phyloP scores from a whole-genome alignment of 116 monocot genomes.

The Iris pallida region DNA sequence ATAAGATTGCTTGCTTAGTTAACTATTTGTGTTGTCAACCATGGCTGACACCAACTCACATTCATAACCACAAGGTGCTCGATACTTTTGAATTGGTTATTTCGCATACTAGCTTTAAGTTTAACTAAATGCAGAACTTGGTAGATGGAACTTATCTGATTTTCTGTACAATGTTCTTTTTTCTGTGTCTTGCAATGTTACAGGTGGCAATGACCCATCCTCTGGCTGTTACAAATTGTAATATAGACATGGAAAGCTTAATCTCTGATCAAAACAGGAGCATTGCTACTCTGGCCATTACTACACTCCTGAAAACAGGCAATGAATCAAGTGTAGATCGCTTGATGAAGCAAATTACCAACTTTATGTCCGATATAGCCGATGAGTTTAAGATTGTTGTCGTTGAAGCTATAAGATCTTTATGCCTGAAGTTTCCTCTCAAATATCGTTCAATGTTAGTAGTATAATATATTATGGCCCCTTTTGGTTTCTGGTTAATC shows the following conservation, averaged over 20 bases:
- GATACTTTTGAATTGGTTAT: too few species aligned
- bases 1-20: too few species aligned
- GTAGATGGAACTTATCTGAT: too few species aligned
- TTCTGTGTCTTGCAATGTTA: neutral
- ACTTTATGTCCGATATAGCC: conserved; percentile 98
- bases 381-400: conserved; percentile 99
- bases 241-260: conserved; percentile 98
- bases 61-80: too few species aligned
- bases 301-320: conserved; percentile 95
- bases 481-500: conserved; percentile 1
- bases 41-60: too few species aligned
- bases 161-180: too few species aligned
- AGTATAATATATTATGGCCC: neutral
- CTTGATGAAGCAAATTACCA: conserved; percentile 98
- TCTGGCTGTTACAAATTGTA: conserved; percentile 93
- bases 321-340: conserved; percentile 97
- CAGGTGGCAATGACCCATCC: conserved; percentile 99
- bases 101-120: too few species aligned
- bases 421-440: conserved; percentile 95
- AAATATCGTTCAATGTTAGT: conserved; percentile 95
- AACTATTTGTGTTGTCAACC: too few species aligned
- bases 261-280: conserved; percentile 98
- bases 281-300: conserved; percentile 99
- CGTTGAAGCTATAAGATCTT: conserved; percentile 92
- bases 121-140: too few species aligned